Percentiles rank a stretch among this genome's conserved stretches.
Evolutionary conservation across 768 basidiomycete genomes (phyloP).

Genomic region (Tubosaeta sp.): DNA sequence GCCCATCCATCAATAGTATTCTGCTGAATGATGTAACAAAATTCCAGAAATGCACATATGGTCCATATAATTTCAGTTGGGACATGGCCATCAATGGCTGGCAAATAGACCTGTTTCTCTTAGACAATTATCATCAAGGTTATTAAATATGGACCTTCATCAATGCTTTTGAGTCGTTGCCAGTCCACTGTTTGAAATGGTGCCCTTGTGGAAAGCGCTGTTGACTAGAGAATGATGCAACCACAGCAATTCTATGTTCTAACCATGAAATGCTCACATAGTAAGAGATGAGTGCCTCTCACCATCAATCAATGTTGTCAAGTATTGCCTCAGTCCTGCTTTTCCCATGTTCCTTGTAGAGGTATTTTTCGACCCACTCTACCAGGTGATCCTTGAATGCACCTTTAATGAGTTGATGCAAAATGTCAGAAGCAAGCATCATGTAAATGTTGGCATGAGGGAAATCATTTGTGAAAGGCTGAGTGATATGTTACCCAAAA

Average conservation of each 20-base stretch:
- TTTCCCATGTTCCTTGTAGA: background rate
- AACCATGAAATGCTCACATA: background rate
- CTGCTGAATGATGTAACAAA: slow-evolving; percentile 29
- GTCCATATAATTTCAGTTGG: slow-evolving; percentile 16
- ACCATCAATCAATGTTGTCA: background rate
- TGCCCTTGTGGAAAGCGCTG: background rate
- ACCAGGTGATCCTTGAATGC: background rate
- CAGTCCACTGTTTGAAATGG: background rate
- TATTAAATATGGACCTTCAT: background rate
- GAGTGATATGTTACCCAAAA: background rate
- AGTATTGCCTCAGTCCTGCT: background rate
- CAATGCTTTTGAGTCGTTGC: background rate
- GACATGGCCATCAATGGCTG: slow-evolving; percentile 16
- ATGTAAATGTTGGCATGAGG: background rate
- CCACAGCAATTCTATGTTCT: too few relatives aligned
- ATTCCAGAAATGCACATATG: slow-evolving; percentile 21
- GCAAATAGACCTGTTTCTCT: slow-evolving; percentile 2
- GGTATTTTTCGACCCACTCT: background rate
- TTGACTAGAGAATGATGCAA: too few relatives aligned
- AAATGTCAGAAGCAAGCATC: background rate
- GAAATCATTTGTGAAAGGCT: background rate
- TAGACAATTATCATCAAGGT: slow-evolving; percentile 20
- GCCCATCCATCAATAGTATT: slow-evolving; percentile 13
- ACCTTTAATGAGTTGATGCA: background rate
- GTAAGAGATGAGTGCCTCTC: background rate